Conservation (phyloP, 176 grass and related monocot species). For the Bothriochloa decipiens region DNA sequence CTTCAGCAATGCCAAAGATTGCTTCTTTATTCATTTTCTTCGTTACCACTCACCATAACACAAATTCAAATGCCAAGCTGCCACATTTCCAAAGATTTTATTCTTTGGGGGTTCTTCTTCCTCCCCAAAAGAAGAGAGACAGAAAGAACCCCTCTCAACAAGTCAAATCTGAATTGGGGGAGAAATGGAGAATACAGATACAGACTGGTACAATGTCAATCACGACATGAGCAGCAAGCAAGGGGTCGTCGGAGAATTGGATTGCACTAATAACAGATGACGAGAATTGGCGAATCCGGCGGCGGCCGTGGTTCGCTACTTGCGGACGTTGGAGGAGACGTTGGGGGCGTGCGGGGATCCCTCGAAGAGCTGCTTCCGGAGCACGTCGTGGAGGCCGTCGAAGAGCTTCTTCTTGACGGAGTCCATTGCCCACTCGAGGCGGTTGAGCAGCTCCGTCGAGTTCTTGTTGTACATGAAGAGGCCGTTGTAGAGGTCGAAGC, state of each 20-base stretch:
- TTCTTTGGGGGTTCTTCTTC: not conserved
- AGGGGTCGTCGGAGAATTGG: not conserved
- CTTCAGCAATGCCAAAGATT: not conserved
- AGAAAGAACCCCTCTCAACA: conserved; percentile 1
- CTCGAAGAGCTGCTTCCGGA: conserved; percentile 77
- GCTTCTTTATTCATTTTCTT: not conserved
- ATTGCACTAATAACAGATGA: not conserved
- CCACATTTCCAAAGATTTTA: conserved; percentile 19
- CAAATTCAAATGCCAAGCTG: conserved; percentile 3
- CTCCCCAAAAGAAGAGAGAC: not conserved
- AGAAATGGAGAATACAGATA: conserved; percentile 6
- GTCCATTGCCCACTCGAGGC: conserved; percentile 77
- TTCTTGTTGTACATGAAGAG: conserved; percentile 98
- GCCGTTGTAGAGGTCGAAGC: conserved; percentile 92
- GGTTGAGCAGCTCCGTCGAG: conserved; percentile 81
- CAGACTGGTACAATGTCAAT: conserved; percentile 9
- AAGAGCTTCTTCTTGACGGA: conserved; percentile 81
- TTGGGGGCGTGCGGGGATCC: conserved; percentile 32
- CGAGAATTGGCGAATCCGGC: not conserved
- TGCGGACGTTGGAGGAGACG: conserved; percentile 28
- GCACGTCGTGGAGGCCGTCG: conserved; percentile 67
- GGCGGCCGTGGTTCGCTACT: conserved; percentile 20
- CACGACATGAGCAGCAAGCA: too few relatives aligned
- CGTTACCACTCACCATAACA: not conserved
- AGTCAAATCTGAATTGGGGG: not conserved